These are phyloP conservation scores for Camellia granthamiana DNA, from an alignment of 148 eudicot species.

Conservation along the genomic window DNA sequence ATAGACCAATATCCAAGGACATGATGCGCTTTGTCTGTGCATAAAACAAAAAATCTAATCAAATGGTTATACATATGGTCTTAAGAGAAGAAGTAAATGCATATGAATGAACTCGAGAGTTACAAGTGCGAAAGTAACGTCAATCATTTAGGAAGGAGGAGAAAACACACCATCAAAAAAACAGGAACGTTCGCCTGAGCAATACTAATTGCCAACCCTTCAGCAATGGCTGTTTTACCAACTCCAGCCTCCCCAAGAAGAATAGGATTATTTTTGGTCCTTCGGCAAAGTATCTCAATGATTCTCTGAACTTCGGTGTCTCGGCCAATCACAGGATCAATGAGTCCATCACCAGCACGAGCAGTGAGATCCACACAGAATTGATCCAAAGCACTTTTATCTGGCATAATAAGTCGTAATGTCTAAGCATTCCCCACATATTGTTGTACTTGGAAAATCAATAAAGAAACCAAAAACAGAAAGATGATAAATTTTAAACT, in stretches of 20 bases:
- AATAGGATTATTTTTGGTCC: slow-evolving; percentile 55
- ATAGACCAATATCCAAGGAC: slow-evolving; percentile 57
- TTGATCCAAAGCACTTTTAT: slow-evolving; percentile 41
- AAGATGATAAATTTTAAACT: not conserved
- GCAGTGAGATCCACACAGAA: slow-evolving; percentile 63
- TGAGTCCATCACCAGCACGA: slow-evolving; percentile 49
- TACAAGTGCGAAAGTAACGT: not conserved
- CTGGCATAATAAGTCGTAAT: slow-evolving; percentile 26
- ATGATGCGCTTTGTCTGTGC: slow-evolving; percentile 45
- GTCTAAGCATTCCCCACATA: not conserved
- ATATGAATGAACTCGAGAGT: not conserved
- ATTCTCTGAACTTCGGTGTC: slow-evolving; percentile 48
- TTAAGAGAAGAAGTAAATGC: not conserved
- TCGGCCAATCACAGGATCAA: slow-evolving; percentile 62
- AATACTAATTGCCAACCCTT: slow-evolving; percentile 47
- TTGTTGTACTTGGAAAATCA: not conserved
- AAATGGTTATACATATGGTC: slow-evolving; percentile 1
- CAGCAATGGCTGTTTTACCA: slow-evolving; percentile 64
- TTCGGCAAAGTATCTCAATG: slow-evolving; percentile 53
- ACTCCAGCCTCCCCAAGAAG: slow-evolving; percentile 71
- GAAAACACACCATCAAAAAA: slow-evolving; percentile 38
- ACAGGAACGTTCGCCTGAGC: slow-evolving; percentile 43
- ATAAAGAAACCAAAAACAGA: not conserved
- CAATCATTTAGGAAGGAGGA: not conserved
- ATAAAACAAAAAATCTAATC: slow-evolving; percentile 16